Evolutionary conservation across 192 early-diverging fungal species (phyloP), one percentile per base, ranked within the genome.

Genomic region (Kickxella alabastrina): DNA sequence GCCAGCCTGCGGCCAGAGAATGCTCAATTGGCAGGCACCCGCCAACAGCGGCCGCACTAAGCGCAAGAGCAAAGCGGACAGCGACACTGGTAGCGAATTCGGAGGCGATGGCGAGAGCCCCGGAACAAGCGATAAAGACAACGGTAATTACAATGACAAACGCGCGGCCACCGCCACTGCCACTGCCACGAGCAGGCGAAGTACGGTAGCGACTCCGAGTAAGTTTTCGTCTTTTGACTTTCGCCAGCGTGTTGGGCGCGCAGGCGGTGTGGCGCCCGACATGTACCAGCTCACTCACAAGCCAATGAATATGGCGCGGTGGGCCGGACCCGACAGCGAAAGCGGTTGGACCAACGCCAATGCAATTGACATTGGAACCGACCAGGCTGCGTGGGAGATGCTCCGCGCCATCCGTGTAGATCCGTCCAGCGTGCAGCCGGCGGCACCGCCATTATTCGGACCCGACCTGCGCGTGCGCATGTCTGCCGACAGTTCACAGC

Each of bases 281-380:
- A n/a, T n/a, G n/a, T n/a, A n/a, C n/a, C n/a, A n/a, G n/a, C n/a
- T n/a, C n/a, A n/a, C n/a, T n/a, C n/a, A n/a, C n/a, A n/a, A n/a
- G n/a, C n/a, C n/a, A n/a, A n/a, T n/a, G n/a, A n/a, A n/a, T n/a
- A n/a, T n/a, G n/a, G n/a, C n/a, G n/a, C n/a, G n/a, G n/a, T 69
- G 59, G 59, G 14, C 27, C 3, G 68, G 68, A 3, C 68, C 68
- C 24, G 5, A 10, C 7, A 2, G 2, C 9, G 13, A 35, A 12
- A 25, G 46, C 21, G 37, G 31, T n/a, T 56, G 17, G 14, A 24
- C 41, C 10, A 54, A 59, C 42, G 29, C 54, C 3, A 52, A 45
- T 22, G 58, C 53, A 29, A 62, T 74, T 8, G 70, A 74, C 43
- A 19, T 43, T 25, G 55, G 59, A 3, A 47, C 58, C 27, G 64